Conservation (phyloP, 2,329 filamentous ascomycete genomes). For the Xylariaceae sp. region DNA sequence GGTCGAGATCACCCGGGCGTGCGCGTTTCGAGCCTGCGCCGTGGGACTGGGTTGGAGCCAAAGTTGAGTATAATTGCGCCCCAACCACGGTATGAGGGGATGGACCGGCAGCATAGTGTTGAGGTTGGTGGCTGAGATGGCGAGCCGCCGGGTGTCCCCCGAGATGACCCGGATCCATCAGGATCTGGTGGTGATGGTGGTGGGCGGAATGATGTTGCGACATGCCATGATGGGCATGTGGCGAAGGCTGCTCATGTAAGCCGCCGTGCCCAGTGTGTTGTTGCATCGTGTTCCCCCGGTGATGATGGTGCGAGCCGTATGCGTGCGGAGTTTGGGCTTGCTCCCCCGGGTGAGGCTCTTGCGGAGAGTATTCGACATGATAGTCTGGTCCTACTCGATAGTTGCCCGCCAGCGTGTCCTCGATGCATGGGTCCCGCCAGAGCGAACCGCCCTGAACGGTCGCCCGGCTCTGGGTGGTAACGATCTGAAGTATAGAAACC, state of each 20-base stretch:
- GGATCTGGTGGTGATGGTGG: constrained; percentile 49
- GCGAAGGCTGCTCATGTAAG: constrained; percentile 40
- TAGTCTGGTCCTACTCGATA: constrained; percentile 66
- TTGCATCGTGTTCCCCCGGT: constrained; percentile 45
- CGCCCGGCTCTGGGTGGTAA: constrained; percentile 58
- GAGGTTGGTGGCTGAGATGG: constrained; percentile 46
- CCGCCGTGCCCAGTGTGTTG: constrained; percentile 42
- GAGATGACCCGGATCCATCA: constrained; percentile 53
- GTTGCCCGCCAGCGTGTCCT: constrained; percentile 67
- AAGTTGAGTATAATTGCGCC: constrained; percentile 45
- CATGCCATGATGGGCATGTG: constrained; percentile 36
- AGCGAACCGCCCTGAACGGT: constrained; percentile 70
- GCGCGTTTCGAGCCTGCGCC: constrained; percentile 44
- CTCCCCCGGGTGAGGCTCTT: constrained; percentile 59
- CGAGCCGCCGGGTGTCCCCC: constrained; percentile 43
- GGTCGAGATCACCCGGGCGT: constrained; percentile 54
- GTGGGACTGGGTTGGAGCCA: constrained; percentile 36
- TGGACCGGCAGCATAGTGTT: constrained; percentile 48
- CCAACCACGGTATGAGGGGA: constrained; percentile 42
- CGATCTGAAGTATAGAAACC: constrained; percentile 50
- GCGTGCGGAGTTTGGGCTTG: constrained; percentile 59
- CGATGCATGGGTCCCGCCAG: constrained; percentile 71
- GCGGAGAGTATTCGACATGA: constrained; percentile 69
- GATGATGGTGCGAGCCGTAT: constrained; percentile 49
- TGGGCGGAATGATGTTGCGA: constrained; percentile 43